Evolutionary conservation across 495 filamentous ascomycete species (phyloP).

Genomic region (Penicillium soppii): DNA sequence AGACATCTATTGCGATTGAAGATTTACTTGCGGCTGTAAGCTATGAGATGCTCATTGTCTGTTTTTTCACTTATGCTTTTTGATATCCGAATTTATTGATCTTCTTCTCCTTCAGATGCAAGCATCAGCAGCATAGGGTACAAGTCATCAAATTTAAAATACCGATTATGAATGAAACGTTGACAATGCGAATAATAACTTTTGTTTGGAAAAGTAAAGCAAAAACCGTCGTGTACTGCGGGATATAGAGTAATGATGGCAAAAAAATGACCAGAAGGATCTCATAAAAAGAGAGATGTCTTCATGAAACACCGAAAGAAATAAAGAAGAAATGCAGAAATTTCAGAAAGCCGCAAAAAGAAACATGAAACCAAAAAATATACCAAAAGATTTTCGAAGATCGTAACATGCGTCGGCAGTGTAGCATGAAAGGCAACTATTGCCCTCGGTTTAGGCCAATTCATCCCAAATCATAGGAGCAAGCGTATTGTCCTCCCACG

Average conservation of each 20-base stretch:
- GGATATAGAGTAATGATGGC: slow-evolving; percentile 24
- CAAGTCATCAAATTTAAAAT: not conserved
- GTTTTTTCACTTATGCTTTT: slow-evolving; percentile 6
- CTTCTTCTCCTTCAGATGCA: not conserved
- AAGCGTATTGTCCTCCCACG: slow-evolving; percentile 45
- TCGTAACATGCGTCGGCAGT: not conserved
- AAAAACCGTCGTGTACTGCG: slow-evolving; percentile 29
- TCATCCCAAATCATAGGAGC: slow-evolving; percentile 49
- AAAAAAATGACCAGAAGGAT: not conserved
- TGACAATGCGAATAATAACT: not conserved
- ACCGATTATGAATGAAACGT: not conserved
- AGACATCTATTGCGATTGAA: slow-evolving; percentile 9
- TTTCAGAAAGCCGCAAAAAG: not conserved
- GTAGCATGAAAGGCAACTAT: not conserved
- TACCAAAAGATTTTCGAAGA: not conserved
- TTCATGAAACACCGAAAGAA: slow-evolving; percentile 6
- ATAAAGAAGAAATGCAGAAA: not conserved
- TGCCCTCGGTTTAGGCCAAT: slow-evolving; percentile 18
- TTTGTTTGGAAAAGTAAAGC: slow-evolving; percentile 6
- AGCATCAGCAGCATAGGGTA: not conserved
- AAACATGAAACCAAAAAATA: not conserved
- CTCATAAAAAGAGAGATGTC: not conserved
- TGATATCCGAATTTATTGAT: slow-evolving; percentile 14
- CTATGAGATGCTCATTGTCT: slow-evolving; percentile 13
- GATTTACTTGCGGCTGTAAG: slow-evolving; percentile 12